Evolutionary conservation across 75 land plant genomes (phyloP).

Genomic region (Adiantum capillusveneris): DNA sequence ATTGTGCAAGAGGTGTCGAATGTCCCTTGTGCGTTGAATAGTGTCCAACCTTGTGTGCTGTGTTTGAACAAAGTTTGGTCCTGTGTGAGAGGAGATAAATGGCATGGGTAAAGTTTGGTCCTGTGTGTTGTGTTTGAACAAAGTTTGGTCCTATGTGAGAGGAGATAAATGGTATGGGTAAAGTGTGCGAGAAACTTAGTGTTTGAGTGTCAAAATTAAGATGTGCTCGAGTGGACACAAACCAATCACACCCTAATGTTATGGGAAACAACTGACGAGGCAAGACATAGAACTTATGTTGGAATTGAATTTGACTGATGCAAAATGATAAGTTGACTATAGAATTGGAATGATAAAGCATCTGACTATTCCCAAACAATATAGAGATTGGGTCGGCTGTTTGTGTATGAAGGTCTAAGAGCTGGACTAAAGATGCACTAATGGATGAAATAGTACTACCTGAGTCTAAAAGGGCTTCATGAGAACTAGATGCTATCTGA

Average conservation of each 20-base stretch:
- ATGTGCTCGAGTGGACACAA: background rate
- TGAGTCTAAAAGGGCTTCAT: slow-evolving; percentile 5
- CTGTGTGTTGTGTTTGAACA: no score
- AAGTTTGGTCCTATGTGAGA: no score
- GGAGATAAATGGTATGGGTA: no score
- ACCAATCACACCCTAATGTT: background rate
- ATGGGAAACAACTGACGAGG: background rate
- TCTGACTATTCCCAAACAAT: background rate
- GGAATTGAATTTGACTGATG: background rate
- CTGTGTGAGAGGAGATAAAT: background rate
- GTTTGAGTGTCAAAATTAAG: background rate
- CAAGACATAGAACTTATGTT: background rate
- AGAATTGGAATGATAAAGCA: background rate
- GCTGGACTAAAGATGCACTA: background rate
- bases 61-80: background rate
- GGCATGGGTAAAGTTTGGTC: background rate
- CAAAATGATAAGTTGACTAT: background rate
- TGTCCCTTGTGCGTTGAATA: background rate
- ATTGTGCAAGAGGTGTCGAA: background rate
- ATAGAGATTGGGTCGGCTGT: background rate
- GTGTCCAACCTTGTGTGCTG: background rate
- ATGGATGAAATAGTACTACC: slow-evolving; percentile 2
- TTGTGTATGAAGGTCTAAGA: background rate
- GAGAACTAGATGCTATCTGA: background rate
- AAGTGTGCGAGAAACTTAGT: background rate